Percentiles rank a stretch among this genome's conserved stretches.
Evolutionary conservation across 2,329 filamentous ascomycete genomes (phyloP).

Genomic region (Trichocomaceae sp.): DNA sequence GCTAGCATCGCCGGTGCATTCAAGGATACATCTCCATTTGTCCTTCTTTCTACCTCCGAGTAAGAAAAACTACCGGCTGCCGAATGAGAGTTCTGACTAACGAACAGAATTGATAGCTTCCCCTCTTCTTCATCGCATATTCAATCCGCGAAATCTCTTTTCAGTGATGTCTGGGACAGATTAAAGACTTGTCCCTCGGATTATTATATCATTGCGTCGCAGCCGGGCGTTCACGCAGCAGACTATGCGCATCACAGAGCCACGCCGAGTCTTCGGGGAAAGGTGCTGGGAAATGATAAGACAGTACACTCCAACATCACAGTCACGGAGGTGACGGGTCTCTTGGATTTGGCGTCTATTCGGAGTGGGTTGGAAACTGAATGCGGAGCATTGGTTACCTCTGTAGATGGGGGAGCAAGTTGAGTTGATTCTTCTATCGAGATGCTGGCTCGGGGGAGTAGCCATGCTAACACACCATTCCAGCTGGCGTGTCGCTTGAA

Average conservation of each 20-base stretch:
- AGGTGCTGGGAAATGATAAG: slow-evolving; percentile 44
- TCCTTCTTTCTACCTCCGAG: slow-evolving; percentile 78
- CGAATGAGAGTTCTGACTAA: slow-evolving; percentile 20
- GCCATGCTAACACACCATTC: slow-evolving; percentile 1
- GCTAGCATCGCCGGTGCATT: slow-evolving; percentile 63
- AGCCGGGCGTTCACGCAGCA: slow-evolving; percentile 64
- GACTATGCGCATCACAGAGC: slow-evolving; percentile 56
- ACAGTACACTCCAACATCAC: slow-evolving; percentile 48
- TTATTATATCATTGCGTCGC: slow-evolving; percentile 69
- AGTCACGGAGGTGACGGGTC: slow-evolving; percentile 49
- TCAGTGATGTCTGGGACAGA: slow-evolving; percentile 36
- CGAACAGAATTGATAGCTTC: slow-evolving; percentile 26
- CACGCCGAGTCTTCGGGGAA: slow-evolving; percentile 49
- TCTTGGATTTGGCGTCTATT: slow-evolving; percentile 40
- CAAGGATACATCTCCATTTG: slow-evolving; percentile 79
- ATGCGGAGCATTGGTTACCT: slow-evolving; percentile 42
- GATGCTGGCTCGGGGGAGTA: slow-evolving; percentile 14
- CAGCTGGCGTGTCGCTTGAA: slow-evolving; percentile 36
- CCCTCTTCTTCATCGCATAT: slow-evolving; percentile 36
- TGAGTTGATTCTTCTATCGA: slow-evolving; percentile 15
- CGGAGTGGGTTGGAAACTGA: slow-evolving; percentile 38
- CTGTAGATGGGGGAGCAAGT: slow-evolving; percentile 39
- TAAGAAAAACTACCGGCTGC: slow-evolving; percentile 44
- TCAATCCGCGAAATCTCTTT: slow-evolving; percentile 39
- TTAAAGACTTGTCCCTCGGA: slow-evolving; percentile 65